Evolutionary conservation across 192 early-diverging fungal species (phyloP), one percentile per base, ranked within the genome.

Genomic region (Coemansia sp.): DNA sequence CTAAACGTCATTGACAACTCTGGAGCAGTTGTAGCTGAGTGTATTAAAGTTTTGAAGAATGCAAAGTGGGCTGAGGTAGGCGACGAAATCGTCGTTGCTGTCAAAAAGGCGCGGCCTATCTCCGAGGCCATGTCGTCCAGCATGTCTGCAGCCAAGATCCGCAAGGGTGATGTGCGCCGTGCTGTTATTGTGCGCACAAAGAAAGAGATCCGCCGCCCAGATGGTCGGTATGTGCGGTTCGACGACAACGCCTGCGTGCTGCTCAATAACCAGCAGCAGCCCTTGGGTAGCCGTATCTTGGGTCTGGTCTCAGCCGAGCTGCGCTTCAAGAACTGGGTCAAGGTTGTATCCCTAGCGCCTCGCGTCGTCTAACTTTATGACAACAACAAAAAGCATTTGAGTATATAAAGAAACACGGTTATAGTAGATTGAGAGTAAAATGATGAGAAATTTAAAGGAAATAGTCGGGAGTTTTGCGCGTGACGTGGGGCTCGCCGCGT

Each of bases 161-260:
- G 93, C 84, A 97, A 93, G 84, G 97, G 97, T 8, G 96, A 99
- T 71, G 96, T 99, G 57, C 86, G 90, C 35, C 87, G 95, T 49
- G 97, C 94, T 0, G 76, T 99, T 11, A 89, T 99, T 35, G 95
- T 97, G 42, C 88, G 97, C 57, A 94, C 94, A 46, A 88, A 89
- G 68, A 95, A 94, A 82, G 93, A 94, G 76, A 91, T 92, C 62
- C 76, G 90, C 37, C 89, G 97, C 43, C 90, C 91, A 17, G 97
- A 99, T 67, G 97, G 97, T 60, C 90, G 91, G 55, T 94, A 91
- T 62, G 88, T 96, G 55, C 88, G 90, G 37, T 99, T 99, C 71
- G 97, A 99, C 69, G 97, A 99, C 76, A 99, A 99, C 74, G 97
- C 97, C 16, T 93, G 91, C 66, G 91, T 99, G 66, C 87, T 99